Percentiles rank a stretch among this genome's conserved stretches.
phyloP scores from a whole-genome alignment of 176 grass and related monocot species.

The Bolboschoenus planiculmis region DNA sequence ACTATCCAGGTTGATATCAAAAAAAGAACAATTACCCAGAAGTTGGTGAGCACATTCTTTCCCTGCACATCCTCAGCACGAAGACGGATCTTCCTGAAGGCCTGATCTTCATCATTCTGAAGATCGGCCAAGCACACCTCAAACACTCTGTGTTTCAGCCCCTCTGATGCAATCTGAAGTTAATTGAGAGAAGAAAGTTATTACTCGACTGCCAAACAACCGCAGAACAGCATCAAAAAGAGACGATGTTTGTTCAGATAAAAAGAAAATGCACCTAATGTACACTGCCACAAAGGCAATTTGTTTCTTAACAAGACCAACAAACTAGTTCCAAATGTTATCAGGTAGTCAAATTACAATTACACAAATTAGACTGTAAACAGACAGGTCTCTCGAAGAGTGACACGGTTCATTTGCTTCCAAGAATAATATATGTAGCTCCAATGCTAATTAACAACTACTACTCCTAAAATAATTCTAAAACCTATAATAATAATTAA shows the following conservation, averaged over 20 bases:
- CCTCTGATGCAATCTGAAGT: constrained; percentile 65
- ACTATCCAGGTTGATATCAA: not conserved
- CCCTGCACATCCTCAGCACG: constrained; percentile 71
- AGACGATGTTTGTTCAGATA: not conserved
- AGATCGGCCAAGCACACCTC: constrained; percentile 68
- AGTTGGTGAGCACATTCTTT: constrained; percentile 71
- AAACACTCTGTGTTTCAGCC: constrained; percentile 77
- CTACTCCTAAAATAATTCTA: not conserved
- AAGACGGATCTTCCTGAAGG: constrained; percentile 69
- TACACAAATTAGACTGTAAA: not conserved
- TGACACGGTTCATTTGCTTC: not conserved
- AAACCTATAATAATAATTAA: not conserved
- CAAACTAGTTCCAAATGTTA: not conserved
- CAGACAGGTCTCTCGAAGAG: not conserved
- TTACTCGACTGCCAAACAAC: not conserved
- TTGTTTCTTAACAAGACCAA: not conserved
- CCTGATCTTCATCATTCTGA: constrained; percentile 67
- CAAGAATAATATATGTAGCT: not conserved
- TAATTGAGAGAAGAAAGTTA: not conserved
- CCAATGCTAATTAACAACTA: not conserved
- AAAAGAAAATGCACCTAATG: not conserved
- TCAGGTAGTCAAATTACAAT: not conserved
- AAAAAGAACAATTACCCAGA: constrained; percentile 39
- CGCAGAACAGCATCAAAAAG: not conserved
- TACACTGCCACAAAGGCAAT: not conserved